Conservation (phyloP, 1,284 basidiomycete species). For the Rhodotorula mucilaginosa region DNA sequence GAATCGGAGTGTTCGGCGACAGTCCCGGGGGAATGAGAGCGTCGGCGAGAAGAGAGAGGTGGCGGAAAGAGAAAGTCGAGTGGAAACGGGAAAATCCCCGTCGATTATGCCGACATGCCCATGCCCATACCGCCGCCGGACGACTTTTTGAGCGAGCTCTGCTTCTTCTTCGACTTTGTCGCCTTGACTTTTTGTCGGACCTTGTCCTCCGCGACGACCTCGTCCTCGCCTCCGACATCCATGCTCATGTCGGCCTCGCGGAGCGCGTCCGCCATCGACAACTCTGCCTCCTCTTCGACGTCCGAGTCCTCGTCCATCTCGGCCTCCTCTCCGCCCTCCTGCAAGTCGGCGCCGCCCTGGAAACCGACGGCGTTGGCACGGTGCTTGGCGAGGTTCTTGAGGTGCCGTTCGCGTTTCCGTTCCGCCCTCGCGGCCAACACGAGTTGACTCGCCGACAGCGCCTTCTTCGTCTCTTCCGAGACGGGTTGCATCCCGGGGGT, state of each 20-base stretch:
- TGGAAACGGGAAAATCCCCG: too few relatives aligned
- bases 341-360: constrained; percentile 37
- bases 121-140: constrained; percentile 26
- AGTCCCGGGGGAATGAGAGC: neutral
- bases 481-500: constrained; percentile 25
- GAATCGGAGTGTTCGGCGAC: neutral
- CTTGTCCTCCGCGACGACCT: constrained; percentile 17
- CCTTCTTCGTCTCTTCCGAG: constrained; percentile 40
- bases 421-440: constrained; percentile 34
- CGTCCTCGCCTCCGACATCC: constrained; percentile 30
- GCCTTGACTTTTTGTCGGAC: constrained; percentile 32
- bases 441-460: constrained; percentile 40
- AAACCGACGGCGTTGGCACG: constrained; percentile 20
- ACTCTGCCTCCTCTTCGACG: constrained; percentile 32
- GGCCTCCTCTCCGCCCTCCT: constrained; percentile 27
- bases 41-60: too few relatives aligned
- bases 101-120: constrained; percentile 2
- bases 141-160: constrained; percentile 10
- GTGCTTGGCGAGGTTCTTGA: constrained; percentile 15
- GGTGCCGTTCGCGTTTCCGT: constrained; percentile 38
- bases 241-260: constrained; percentile 36
- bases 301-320: constrained; percentile 29
- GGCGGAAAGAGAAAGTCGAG: too few relatives aligned
- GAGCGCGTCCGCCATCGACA: constrained; percentile 38
- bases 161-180: constrained; percentile 36